Percentiles rank a stretch among this genome's conserved stretches.
Conservation (phyloP, 768 basidiomycete genomes). For the Fibroporia radiculosa region DNA sequence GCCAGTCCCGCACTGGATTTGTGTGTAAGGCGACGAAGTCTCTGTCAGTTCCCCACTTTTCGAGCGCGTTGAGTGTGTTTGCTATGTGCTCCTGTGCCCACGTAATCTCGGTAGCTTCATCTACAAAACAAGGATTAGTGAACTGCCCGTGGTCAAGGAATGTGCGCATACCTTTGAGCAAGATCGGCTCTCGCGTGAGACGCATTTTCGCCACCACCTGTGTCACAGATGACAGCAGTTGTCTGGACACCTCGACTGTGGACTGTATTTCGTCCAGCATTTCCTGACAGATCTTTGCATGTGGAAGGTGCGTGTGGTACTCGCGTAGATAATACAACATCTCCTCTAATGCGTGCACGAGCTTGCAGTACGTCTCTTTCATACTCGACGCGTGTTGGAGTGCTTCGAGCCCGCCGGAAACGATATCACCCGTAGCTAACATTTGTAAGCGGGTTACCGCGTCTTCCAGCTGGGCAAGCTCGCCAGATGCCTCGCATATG, state of each 20-base stretch:
- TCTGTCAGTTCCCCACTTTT: conserved; percentile 4
- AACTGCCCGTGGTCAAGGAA: background rate
- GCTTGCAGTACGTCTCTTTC: conserved; percentile 20
- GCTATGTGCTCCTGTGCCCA: conserved; percentile 6
- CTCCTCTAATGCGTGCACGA: conserved; percentile 24
- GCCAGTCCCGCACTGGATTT: conserved; percentile 25
- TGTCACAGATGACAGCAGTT: conserved; percentile 18
- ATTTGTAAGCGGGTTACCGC: conserved; percentile 7
- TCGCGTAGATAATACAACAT: conserved; percentile 16
- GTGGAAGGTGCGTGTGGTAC: conserved; percentile 19
- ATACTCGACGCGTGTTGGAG: conserved; percentile 14
- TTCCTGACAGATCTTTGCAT: conserved; percentile 24
- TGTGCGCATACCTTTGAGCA: conserved; percentile 29
- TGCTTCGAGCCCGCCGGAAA: conserved; percentile 17
- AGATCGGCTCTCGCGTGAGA: conserved; percentile 23
- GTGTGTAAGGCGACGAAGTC: conserved; percentile 22
- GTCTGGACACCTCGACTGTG: conserved; percentile 14
- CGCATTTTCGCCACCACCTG: conserved; percentile 18
- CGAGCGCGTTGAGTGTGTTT: background rate
- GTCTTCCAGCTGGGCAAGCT: conserved; percentile 5
- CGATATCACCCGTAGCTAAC: conserved; percentile 14
- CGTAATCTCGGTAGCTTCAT: conserved; percentile 5
- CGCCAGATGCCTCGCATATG: conserved; percentile 1
- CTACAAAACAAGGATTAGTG: background rate
- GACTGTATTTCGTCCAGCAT: conserved; percentile 3